A percentile compares a stretch with the other conserved stretches of the same genome.
These are phyloP conservation scores for Amanita phalloides DNA, from an alignment of 768 basidiomycete species.

Conservation along the genomic window DNA sequence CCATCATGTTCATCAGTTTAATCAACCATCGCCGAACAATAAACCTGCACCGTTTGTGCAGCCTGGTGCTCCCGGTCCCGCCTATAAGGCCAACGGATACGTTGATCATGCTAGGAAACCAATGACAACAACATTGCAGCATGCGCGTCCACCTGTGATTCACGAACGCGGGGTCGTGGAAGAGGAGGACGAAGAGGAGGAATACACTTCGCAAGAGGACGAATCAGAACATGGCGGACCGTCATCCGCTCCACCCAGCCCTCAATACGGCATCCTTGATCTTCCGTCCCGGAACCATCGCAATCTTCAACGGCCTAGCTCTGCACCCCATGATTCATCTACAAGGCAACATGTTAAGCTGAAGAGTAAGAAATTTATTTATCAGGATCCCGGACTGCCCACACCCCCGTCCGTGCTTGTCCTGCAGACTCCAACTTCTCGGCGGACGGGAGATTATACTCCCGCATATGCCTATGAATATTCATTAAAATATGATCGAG, in stretches of 20 bases:
- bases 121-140: neutral
- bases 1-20: constrained; percentile 8
- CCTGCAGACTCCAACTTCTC: neutral
- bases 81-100: neutral
- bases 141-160: neutral
- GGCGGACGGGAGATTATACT: constrained; percentile 1
- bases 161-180: neutral
- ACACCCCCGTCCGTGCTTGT: constrained; percentile 3
- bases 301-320: neutral
- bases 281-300: constrained; percentile 1
- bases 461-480: constrained; percentile 6
- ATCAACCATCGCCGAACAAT: constrained; percentile 1
- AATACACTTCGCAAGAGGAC: neutral
- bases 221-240: neutral
- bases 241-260: neutral
- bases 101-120: neutral
- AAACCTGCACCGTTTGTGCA: neutral
- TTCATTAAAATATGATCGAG: constrained; percentile 4
- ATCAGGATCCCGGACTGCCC: constrained; percentile 1
- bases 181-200: neutral
- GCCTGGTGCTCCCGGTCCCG: neutral
- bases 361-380: neutral
- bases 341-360: neutral
- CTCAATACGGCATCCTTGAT: constrained; percentile 6
- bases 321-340: neutral